These are phyloP conservation scores for Rhodotorula sp. DNA, from an alignment of 1,284 basidiomycete genomes.

Conservation along the genomic window DNA sequence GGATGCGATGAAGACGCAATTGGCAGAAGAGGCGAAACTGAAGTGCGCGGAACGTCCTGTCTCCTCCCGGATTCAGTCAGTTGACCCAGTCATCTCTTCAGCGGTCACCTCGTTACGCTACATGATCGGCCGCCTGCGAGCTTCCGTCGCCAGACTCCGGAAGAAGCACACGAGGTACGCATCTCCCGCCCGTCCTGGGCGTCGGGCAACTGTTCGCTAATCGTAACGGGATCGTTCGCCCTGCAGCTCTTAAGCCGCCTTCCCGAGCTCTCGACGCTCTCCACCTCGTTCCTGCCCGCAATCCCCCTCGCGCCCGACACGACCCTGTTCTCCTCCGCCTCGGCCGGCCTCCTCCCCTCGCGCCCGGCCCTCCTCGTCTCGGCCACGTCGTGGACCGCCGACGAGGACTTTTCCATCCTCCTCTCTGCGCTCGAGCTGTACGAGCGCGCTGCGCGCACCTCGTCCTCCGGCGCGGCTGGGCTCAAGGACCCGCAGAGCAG, in stretches of 20 bases:
- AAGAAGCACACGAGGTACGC: slow-evolving; percentile 71
- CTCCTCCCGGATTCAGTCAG: neutral
- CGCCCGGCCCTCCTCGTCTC: slow-evolving; percentile 85
- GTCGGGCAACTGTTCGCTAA: neutral
- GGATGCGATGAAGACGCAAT: slow-evolving; percentile 72
- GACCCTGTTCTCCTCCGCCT: slow-evolving; percentile 42
- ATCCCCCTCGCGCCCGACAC: neutral
- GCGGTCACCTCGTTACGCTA: slow-evolving; percentile 74
- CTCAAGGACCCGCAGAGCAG: neutral
- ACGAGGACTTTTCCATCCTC: slow-evolving; percentile 90
- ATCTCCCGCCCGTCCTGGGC: neutral
- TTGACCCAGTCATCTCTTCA: slow-evolving; percentile 48
- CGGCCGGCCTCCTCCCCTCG: slow-evolving; percentile 59
- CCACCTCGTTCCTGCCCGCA: slow-evolving; percentile 27
- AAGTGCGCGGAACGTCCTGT: slow-evolving; percentile 58
- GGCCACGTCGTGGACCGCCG: slow-evolving; percentile 95
- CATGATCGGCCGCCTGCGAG: slow-evolving; percentile 83
- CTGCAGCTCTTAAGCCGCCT: slow-evolving; percentile 63
- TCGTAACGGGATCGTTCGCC: neutral
- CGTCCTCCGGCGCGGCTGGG: neutral
- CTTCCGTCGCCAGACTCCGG: slow-evolving; percentile 69
- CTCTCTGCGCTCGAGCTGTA: slow-evolving; percentile 70
- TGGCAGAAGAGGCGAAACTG: slow-evolving; percentile 74
- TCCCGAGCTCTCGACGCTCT: slow-evolving; percentile 38
- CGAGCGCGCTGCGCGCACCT: slow-evolving; percentile 58